Conservation (phyloP, 1,139 yeast species). For the Zygoascus sp. region DNA sequence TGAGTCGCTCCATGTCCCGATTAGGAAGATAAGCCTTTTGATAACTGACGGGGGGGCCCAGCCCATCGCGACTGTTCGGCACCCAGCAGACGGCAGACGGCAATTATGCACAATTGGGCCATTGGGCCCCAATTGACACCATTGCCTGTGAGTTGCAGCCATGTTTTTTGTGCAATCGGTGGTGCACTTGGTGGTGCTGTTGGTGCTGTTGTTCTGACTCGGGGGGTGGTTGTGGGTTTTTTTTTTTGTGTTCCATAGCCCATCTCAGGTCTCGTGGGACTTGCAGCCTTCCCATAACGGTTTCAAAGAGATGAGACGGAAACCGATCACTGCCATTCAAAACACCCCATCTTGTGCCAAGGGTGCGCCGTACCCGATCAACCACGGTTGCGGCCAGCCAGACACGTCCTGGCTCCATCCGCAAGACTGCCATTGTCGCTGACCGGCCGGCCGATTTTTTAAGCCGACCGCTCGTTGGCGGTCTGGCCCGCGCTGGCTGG, state of each 20-base stretch:
- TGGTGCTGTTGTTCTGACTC: too few relatives aligned
- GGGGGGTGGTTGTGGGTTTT: not conserved
- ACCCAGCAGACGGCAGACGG: not conserved
- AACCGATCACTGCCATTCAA: not conserved
- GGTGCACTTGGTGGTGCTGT: not conserved
- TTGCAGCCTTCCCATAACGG: constrained; percentile 3
- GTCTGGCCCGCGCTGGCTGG: too few relatives aligned
- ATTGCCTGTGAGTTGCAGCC: not conserved
- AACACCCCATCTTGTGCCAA: not conserved
- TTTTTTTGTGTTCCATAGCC: not conserved
- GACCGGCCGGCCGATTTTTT: too few relatives aligned
- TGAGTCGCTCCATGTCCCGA: constrained; percentile 6
- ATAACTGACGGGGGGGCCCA: not conserved
- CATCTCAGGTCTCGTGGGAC: constrained; percentile 1
- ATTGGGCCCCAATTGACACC: not conserved
- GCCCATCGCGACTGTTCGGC: not conserved
- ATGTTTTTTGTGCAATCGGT: too few relatives aligned
- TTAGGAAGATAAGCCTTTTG: constrained; percentile 8
- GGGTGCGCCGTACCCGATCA: not conserved
- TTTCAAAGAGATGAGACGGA: constrained; percentile 5
- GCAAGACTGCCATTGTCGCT: not conserved
- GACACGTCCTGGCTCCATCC: not conserved
- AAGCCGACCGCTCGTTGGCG: not conserved
- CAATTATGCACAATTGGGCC: not conserved
- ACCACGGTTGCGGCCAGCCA: not conserved